Base-by-base conservation (phyloP, 805 yeast species). In the Maudiozyma barnettii region DNA sequence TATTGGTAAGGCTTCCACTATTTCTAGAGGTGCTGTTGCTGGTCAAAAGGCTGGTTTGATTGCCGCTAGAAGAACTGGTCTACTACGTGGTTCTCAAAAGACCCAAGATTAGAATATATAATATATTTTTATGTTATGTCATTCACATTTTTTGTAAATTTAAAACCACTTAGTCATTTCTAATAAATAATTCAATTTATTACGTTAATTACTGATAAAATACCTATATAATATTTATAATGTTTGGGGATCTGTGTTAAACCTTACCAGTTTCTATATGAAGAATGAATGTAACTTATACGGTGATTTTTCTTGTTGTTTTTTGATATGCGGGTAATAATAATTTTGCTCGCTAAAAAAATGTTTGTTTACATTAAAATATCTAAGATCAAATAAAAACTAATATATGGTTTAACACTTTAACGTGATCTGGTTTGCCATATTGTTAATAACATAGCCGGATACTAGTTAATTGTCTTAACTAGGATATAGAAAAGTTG, bases 11-110 rank as follows among this genome's bases (percentile, higher is more conserved):
- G 97, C 98, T 70, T 91, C 98, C 67, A 91, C 98, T 70, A 91
- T 91, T 69, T 84, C 95, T 65, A 88, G 98, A 85, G 95, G 95
- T 76, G 97, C 98, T 63, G 98, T 91, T 73, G 79, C 99, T 69
- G 99, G 99, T 87, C 99, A 91, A 82, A 91, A 91, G 95, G 95
- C 95, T 73, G 99, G 99, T 91, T 88, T 91, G 74, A 93, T 91
- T 75, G 99, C 99, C 69, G 99, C 99, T 75, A 89, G 99, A 88
- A 89, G 99, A 84, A 91, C 98, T 69, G 99, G 99, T 91, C 85
- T 90, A 76, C 84, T 90, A 76, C 89, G 98, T 79, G 98, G 98
- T 89, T 87, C 98, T 71, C 96, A 90, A 80, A 89, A 87, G 82
- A 80, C 81, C 69, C 80, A 78, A 78, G 86, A 80, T 66, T 80